Conservation (phyloP, 2,329 filamentous ascomycete species). For the Talaromyces marneffei region DNA sequence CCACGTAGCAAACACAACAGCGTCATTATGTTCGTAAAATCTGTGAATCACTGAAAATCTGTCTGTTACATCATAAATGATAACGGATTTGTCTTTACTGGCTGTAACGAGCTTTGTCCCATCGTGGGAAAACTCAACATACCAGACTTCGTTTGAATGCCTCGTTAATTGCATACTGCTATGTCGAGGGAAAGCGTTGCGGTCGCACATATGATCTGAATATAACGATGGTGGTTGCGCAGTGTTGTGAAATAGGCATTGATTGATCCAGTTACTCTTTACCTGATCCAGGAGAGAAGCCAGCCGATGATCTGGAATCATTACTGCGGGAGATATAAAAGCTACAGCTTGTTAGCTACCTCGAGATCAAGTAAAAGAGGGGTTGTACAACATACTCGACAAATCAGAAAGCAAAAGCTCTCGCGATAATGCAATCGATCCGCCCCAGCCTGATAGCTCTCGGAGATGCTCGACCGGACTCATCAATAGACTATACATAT, state of each 20-base stretch:
- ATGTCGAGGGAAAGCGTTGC: conserved; percentile 69
- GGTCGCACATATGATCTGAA: conserved; percentile 78
- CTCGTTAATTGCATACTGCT: conserved; percentile 64
- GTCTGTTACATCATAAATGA: conserved; percentile 69
- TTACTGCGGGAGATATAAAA: conserved; percentile 90
- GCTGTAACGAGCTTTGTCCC: conserved; percentile 77
- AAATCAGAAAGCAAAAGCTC: conserved; percentile 70
- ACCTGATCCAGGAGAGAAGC: conserved; percentile 75
- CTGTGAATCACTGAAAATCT: conserved; percentile 60
- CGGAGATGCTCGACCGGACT: conserved; percentile 74
- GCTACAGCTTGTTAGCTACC: conserved; percentile 41
- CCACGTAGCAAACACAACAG: conserved; percentile 79
- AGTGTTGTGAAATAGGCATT: conserved; percentile 85
- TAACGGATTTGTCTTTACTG: conserved; percentile 66
- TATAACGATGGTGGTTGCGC: conserved; percentile 75
- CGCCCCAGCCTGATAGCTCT: conserved; percentile 76
- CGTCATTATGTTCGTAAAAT: conserved; percentile 60
- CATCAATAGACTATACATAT: conserved; percentile 69
- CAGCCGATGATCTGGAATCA: conserved; percentile 89
- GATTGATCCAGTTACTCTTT: conserved; percentile 74
- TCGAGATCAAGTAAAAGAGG: neutral
- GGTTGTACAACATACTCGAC: conserved; percentile 58
- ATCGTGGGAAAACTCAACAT: conserved; percentile 82
- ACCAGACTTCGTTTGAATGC: conserved; percentile 83
- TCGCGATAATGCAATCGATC: conserved; percentile 68